Evolutionary conservation across 768 basidiomycete genomes (phyloP), one percentile per base, ranked within the genome.

Genomic region (Mycena polygramma): DNA sequence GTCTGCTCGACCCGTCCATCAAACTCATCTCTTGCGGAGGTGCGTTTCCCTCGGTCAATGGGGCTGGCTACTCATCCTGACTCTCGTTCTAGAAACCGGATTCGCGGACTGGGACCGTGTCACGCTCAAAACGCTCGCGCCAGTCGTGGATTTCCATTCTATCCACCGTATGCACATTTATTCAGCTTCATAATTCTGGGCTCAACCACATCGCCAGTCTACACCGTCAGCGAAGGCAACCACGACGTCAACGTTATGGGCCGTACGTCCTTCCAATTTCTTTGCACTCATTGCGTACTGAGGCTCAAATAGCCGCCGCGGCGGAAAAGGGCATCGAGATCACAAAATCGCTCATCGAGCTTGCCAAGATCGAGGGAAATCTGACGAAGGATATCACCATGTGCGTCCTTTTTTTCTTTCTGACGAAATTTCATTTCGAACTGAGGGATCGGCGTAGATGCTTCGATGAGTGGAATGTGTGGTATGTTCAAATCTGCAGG

Each of bases 401-500:
- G 83, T 85, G 73, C 26, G 80, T 74, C 5, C 35, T 19, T 13
- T 7, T 48, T 0, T 11, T 30, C 30, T 46, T 17, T 30, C 57
- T 61, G 19, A 4, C n/a, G 22, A 43, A 9, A 6, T 46, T 39
- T 36, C n/a, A 22, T 17, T 22, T n/a, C 49, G 17, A 35, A 36
- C 46, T 15, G 41, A 41, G 41, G 15, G 2, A 55, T 26, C 36
- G 10, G 41, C 14, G 14, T 48, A 83, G 84, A 4, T 84, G 83
- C 62, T 89, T 87, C 58, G 88, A 89, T 61, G 87, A 88, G 76
- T 89, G 87, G 87, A 88, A 88, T 69, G 87, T 88, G 22, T 88
- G 86, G 85, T 83, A 67, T 19, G 78, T 74, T 11, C 36, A 22
- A 22, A 24, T 35, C 13, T 24, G 52, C 39, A 26, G 4, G 30